Evolutionary conservation across 169 alveolate species (phyloP), one percentile per base, ranked within the genome.

Genomic region (Theileria annulata): DNA sequence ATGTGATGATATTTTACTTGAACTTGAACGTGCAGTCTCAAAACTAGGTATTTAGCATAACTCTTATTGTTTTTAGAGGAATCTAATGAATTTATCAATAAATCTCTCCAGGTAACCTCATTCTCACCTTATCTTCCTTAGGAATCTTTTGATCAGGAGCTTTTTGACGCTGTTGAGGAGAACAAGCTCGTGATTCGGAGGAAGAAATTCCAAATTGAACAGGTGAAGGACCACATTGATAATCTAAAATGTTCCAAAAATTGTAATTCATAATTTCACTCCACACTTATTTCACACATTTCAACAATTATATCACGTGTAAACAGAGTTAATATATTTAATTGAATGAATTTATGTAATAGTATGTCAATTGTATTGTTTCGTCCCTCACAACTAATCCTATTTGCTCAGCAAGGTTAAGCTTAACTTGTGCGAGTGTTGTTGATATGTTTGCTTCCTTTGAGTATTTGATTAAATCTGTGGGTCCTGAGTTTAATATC

Each of bases 351-450:
- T 75, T 83, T 15, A 15, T 30, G 72, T 76, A 83, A 30, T 83
- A 83, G 35, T 33, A 33, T 5, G 70, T 49, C 17, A 59, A 58
- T 25, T 66, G 54, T 15, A 42, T 25, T n/a, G 71, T 68, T 21
- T 83, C 86, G 70, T 83, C 90, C 19, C 90, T 73, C 15, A 70
- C 69, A 10, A 76, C 73, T 12, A 83, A 62, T 0, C 90, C 90
- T 27, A 48, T n/a, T 27, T 30, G 5, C 72, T 83, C 87, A 0
- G 90, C 90, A 37, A 67, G 28, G 42, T 27, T 27, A 15, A 83
- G 51, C 68, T 51, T 37, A 75, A 63, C 64, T 48, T 75, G 85
- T 17, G 90, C 90, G 31, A 77, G 76, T 4, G 23, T 28, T 3
- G 71, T 21, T n/a, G 90, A 37, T 37, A 83, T 75, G 27, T 51